These are phyloP conservation scores for Mycosarcoma maydis DNA, from an alignment of 1,284 basidiomycete species.

Conservation along the genomic window DNA sequence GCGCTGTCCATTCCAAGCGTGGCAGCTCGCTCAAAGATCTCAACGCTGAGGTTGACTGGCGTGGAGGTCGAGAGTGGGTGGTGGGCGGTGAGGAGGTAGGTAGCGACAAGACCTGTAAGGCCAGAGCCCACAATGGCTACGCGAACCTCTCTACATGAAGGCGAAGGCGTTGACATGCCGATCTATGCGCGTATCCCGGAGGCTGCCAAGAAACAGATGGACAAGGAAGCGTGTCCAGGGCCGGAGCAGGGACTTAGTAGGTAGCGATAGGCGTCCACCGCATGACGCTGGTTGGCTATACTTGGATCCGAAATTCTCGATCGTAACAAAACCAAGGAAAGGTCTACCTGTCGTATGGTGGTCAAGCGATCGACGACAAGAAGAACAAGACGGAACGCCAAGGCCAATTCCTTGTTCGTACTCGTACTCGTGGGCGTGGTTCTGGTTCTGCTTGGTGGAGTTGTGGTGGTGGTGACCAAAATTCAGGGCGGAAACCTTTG, in stretches of 20 bases:
- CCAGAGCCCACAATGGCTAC: constrained; percentile 89
- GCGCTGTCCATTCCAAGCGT: constrained; percentile 62
- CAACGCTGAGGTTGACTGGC: constrained; percentile 13
- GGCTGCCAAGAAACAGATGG: too few species aligned
- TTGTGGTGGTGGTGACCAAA: too few species aligned
- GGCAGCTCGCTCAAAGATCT: constrained; percentile 57
- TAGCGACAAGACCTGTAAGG: constrained; percentile 83
- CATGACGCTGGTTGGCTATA: background rate
- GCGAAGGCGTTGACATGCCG: constrained; percentile 1
- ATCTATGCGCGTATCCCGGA: background rate
- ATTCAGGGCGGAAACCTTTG: too few species aligned
- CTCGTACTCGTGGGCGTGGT: too few species aligned
- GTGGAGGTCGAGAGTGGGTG: background rate
- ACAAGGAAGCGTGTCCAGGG: too few species aligned
- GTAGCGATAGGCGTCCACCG: background rate
- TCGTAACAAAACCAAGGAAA: too few species aligned
- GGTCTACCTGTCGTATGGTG: too few species aligned
- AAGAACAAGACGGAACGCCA: too few species aligned
- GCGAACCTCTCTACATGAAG: constrained; percentile 14
- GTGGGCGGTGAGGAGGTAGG: constrained; percentile 80
- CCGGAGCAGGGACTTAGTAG: background rate
- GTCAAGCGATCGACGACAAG: too few species aligned
- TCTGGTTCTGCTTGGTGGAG: too few species aligned
- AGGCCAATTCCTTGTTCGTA: too few species aligned
- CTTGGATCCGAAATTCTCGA: too few species aligned